These are phyloP conservation scores for Magnaporthiopsis incrustans DNA, from an alignment of 2,329 filamentous ascomycete genomes.

Conservation along the genomic window DNA sequence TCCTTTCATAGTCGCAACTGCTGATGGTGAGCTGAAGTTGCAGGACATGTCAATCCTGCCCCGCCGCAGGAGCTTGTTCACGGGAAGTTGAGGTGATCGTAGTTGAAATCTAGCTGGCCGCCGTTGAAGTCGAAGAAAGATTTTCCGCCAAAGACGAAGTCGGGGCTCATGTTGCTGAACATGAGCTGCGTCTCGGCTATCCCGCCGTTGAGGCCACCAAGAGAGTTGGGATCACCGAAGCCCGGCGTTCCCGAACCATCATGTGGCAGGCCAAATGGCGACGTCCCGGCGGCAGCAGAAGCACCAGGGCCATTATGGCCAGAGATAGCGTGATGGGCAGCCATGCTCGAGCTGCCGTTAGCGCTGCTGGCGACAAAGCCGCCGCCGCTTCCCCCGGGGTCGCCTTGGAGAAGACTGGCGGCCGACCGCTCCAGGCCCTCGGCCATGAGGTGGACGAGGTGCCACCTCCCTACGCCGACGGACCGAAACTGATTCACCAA, in stretches of 20 bases:
- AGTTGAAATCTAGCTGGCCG: neutral
- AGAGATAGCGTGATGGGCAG: neutral
- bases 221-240: neutral
- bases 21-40: neutral
- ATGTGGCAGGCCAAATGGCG: neutral
- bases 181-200: slow-evolving; percentile 1
- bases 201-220: neutral
- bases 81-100: slow-evolving; percentile 2
- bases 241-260: neutral
- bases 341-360: neutral
- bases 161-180: slow-evolving; percentile 4
- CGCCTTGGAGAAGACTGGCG: slow-evolving; percentile 3
- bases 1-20: neutral
- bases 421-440: slow-evolving; percentile 29
- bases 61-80: too few relatives aligned
- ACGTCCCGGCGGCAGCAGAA: neutral
- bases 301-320: neutral
- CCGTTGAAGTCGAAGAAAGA: slow-evolving; percentile 2
- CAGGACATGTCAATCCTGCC: neutral
- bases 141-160: neutral
- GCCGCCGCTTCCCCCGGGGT: neutral
- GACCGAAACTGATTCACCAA: slow-evolving; percentile 32
- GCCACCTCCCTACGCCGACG: slow-evolving; percentile 33
- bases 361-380: too few relatives aligned
- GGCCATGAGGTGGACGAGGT: slow-evolving; percentile 37